phyloP scores from a whole-genome alignment of 495 filamentous ascomycete species.

The Halenospora varia region DNA sequence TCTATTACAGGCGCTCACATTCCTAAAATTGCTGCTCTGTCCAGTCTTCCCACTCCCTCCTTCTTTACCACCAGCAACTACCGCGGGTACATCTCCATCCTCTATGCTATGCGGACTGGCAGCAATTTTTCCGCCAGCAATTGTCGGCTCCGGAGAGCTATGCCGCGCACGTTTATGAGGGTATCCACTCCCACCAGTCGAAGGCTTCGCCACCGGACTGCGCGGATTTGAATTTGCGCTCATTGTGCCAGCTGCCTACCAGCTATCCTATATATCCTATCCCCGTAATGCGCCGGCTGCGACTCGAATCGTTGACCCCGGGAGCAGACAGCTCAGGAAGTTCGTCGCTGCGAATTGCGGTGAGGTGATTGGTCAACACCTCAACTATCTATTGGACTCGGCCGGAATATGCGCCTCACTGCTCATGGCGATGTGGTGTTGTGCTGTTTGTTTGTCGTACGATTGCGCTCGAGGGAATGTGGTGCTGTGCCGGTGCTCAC shows the following conservation, averaged over 20 bases:
- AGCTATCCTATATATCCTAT: neutral
- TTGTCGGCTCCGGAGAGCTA: slow-evolving; percentile 36
- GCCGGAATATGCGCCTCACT: too few species aligned
- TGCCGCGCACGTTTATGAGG: slow-evolving; percentile 45
- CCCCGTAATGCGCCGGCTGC: too few species aligned
- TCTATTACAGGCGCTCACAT: slow-evolving; percentile 92
- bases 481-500: too few species aligned
- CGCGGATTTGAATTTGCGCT: slow-evolving; percentile 14
- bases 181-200: slow-evolving; percentile 3
- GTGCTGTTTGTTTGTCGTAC: too few species aligned
- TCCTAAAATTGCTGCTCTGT: slow-evolving; percentile 67
- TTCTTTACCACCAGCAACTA: neutral
- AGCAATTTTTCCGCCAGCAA: slow-evolving; percentile 9
- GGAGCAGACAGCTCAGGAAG: too few species aligned
- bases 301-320: too few species aligned
- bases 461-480: too few species aligned
- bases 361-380: too few species aligned
- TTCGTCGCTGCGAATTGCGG: too few species aligned
- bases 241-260: neutral
- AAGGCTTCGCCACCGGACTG: slow-evolving; percentile 12
- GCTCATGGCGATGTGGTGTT: too few species aligned
- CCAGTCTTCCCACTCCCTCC: slow-evolving; percentile 31
- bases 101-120: slow-evolving; percentile 31
- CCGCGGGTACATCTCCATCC: slow-evolving; percentile 18
- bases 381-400: too few species aligned